Conservation (phyloP, 2,329 filamentous ascomycete genomes). For the Monosporascus sp. region DNA sequence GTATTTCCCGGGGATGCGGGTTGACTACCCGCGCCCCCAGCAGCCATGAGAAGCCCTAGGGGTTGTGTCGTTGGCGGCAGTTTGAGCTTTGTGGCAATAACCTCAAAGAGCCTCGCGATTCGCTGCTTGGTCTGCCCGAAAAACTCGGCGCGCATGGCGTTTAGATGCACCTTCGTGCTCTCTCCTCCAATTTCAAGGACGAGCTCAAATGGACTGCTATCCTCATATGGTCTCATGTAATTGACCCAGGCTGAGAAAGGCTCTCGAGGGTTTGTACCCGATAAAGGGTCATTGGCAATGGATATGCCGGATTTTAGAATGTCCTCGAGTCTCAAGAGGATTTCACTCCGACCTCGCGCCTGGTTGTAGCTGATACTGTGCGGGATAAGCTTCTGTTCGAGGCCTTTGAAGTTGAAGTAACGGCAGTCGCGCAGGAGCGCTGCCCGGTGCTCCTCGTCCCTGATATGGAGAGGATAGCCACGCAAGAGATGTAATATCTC, state of each 20-base stretch:
- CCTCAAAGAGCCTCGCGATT: slow-evolving; percentile 68
- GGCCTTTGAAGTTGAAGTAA: slow-evolving; percentile 87
- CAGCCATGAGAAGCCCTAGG: slow-evolving; percentile 61
- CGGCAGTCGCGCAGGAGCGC: slow-evolving; percentile 79
- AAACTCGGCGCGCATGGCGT: slow-evolving; percentile 62
- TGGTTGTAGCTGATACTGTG: slow-evolving; percentile 74
- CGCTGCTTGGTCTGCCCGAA: slow-evolving; percentile 64
- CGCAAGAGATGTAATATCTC: slow-evolving; percentile 77
- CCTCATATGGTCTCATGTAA: slow-evolving; percentile 83
- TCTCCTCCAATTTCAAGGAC: slow-evolving; percentile 75
- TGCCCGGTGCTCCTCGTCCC: slow-evolving; percentile 68
- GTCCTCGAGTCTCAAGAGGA: slow-evolving; percentile 74
- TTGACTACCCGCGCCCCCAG: slow-evolving; percentile 56
- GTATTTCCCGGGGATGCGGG: slow-evolving; percentile 64
- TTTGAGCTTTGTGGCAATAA: slow-evolving; percentile 76
- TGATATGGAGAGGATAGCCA: slow-evolving; percentile 76
- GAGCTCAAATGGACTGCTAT: slow-evolving; percentile 66
- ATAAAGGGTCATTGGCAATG: slow-evolving; percentile 46
- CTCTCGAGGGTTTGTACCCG: slow-evolving; percentile 22
- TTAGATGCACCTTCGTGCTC: slow-evolving; percentile 37
- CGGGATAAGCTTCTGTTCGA: slow-evolving; percentile 82
- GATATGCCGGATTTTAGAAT: slow-evolving; percentile 82
- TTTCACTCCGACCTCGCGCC: slow-evolving; percentile 63
- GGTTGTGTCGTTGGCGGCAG: slow-evolving; percentile 56
- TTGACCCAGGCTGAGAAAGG: slow-evolving; percentile 53